Conservation (phyloP, 169 alveolate genomes). For the Toxoplasma gondii region DNA sequence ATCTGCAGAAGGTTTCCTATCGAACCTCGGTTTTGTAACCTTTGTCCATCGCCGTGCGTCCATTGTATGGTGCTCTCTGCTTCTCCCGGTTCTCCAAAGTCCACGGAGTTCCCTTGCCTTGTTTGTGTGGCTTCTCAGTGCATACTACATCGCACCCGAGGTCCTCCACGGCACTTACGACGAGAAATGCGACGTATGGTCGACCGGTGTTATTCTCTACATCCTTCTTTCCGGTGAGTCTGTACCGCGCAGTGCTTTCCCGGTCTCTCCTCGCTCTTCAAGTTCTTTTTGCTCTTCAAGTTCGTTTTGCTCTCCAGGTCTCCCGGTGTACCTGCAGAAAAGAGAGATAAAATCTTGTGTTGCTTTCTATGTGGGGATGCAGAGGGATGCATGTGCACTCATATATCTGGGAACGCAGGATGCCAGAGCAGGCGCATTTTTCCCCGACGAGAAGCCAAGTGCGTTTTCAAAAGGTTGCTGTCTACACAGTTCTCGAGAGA, state of each 20-base stretch:
- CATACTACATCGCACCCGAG: conserved; percentile 93
- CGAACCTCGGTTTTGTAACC: too few species aligned
- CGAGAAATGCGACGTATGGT: conserved; percentile 92
- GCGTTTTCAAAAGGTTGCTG: too few species aligned
- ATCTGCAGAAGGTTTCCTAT: too few species aligned
- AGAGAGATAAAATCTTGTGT: not conserved
- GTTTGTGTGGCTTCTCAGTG: conserved; percentile 65
- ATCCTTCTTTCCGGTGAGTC: conserved; percentile 83
- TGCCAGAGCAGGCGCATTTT: too few species aligned
- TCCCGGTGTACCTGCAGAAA: not conserved
- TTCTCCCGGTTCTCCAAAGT: conserved; percentile 66
- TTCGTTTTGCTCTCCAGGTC: not conserved
- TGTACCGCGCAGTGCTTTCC: not conserved
- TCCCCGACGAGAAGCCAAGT: too few species aligned
- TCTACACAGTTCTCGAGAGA: too few species aligned
- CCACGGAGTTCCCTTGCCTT: conserved; percentile 74
- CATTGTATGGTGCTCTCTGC: not conserved
- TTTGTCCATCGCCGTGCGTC: too few species aligned
- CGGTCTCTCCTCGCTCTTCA: not conserved
- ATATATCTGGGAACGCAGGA: too few species aligned
- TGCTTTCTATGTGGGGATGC: not conserved
- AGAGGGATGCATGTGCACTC: not conserved
- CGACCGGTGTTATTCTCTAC: conserved; percentile 89
- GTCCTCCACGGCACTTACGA: conserved; percentile 90
- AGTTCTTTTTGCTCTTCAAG: not conserved